A percentile compares a stretch with the other conserved stretches of the same genome.
These are phyloP conservation scores for Venturia pyrina DNA, from an alignment of 2,329 filamentous ascomycete genomes.

Conservation along the genomic window DNA sequence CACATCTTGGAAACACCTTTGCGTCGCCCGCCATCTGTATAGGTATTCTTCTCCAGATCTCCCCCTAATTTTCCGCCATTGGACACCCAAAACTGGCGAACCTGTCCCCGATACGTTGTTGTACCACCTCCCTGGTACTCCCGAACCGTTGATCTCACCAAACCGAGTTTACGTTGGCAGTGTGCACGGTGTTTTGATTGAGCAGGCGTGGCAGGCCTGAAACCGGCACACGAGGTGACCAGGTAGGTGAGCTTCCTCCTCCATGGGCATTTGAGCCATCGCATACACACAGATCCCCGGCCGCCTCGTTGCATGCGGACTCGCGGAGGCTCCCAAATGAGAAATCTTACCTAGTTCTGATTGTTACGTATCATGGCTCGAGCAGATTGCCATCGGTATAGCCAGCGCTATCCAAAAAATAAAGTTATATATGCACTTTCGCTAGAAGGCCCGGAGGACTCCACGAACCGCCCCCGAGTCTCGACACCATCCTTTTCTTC, in stretches of 20 bases:
- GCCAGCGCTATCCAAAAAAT: background rate
- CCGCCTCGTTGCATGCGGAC: background rate
- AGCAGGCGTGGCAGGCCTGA: background rate
- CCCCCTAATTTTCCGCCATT: background rate
- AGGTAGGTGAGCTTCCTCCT: background rate
- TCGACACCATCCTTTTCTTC: background rate
- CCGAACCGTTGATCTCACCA: background rate
- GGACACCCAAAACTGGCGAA: background rate
- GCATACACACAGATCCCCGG: background rate
- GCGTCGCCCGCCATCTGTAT: background rate
- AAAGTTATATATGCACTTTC: background rate
- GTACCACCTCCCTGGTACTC: background rate
- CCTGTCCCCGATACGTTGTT: background rate
- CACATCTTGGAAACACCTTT: background rate
- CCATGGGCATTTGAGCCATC: background rate
- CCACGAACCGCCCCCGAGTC: background rate
- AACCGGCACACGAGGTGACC: background rate
- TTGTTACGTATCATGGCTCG: slow-evolving; percentile 5
- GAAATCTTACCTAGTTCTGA: slow-evolving; percentile 1
- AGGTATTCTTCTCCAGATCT: too few species aligned
- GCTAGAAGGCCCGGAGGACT: background rate
- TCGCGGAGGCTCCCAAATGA: background rate
- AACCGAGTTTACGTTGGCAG: background rate
- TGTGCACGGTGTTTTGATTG: background rate
- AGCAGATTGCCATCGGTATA: background rate